Evolutionary conservation across 2,329 filamentous ascomycete genomes (phyloP).

Genomic region (Zasmidium angulare): DNA sequence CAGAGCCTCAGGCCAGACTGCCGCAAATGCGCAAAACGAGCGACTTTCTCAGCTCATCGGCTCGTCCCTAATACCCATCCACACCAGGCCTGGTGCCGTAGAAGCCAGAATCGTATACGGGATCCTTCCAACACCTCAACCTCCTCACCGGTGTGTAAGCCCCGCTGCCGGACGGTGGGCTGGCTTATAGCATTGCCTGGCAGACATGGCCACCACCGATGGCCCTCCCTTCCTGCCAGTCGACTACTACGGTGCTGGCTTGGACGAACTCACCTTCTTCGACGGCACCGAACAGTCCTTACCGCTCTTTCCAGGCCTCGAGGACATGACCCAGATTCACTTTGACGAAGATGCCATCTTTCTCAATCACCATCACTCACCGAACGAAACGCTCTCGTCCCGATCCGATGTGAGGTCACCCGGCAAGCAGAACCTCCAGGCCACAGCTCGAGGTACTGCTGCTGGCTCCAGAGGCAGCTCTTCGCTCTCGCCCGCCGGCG

Average conservation of each 20-base stretch:
- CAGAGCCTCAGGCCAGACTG: not conserved
- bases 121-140: not conserved
- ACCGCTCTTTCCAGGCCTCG: not conserved
- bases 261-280: conserved; percentile 1
- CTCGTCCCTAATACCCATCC: not conserved
- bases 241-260: conserved; percentile 2
- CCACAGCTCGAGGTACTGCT: conserved; percentile 3
- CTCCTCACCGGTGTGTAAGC: conserved; percentile 2
- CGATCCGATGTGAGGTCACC: conserved; percentile 9
- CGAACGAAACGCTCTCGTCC: not conserved
- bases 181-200: not conserved
- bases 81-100: not conserved
- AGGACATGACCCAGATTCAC: conserved; percentile 6
- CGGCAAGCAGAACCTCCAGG: conserved; percentile 7
- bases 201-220: conserved; percentile 3
- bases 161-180: not conserved
- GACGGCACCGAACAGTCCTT: conserved; percentile 4
- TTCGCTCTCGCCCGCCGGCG: conserved; percentile 25
- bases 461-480: conserved; percentile 11
- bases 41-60: not conserved
- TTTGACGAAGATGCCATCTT: conserved; percentile 1
- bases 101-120: not conserved
- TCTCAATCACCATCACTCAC: not conserved
- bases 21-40: not conserved
- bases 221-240: not conserved